phyloP scores from a whole-genome alignment of 768 basidiomycete genomes.

The Psilocybe subaeruginosa region DNA sequence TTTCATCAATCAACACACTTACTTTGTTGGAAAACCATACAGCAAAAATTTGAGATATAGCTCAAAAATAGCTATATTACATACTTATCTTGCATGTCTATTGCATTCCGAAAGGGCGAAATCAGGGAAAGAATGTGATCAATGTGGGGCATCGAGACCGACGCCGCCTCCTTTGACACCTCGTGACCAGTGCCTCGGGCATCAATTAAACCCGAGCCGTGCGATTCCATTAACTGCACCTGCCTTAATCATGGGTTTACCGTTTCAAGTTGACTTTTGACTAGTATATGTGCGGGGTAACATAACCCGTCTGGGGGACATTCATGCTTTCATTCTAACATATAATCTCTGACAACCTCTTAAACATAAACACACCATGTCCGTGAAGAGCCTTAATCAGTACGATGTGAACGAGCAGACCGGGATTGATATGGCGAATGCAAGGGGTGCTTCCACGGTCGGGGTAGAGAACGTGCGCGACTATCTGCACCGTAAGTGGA shows the following conservation, averaged over 20 bases:
- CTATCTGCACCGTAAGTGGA: conserved; percentile 52
- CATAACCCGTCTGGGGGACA: background rate
- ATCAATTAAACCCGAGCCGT: background rate
- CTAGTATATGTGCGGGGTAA: background rate
- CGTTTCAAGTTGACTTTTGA: too few relatives aligned
- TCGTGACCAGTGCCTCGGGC: background rate
- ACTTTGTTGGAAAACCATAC: too few relatives aligned
- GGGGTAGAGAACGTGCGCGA: conserved; percentile 44
- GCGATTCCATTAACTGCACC: background rate
- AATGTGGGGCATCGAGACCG: too few relatives aligned
- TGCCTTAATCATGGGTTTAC: background rate
- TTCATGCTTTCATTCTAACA: background rate
- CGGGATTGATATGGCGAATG: conserved; percentile 52
- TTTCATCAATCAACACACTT: too few relatives aligned
- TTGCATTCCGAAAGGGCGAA: too few relatives aligned
- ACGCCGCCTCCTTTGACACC: background rate
- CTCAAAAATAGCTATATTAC: too few relatives aligned
- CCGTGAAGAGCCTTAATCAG: background rate
- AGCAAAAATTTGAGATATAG: too few relatives aligned
- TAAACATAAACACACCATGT: background rate
- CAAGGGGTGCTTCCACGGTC: conserved; percentile 47
- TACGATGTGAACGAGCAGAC: conserved; percentile 50
- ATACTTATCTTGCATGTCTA: too few relatives aligned
- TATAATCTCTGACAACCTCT: background rate
- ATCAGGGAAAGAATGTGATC: too few relatives aligned